These are phyloP conservation scores for Gamarada debralockiae DNA, from an alignment of 495 filamentous ascomycete species.

Conservation along the genomic window DNA sequence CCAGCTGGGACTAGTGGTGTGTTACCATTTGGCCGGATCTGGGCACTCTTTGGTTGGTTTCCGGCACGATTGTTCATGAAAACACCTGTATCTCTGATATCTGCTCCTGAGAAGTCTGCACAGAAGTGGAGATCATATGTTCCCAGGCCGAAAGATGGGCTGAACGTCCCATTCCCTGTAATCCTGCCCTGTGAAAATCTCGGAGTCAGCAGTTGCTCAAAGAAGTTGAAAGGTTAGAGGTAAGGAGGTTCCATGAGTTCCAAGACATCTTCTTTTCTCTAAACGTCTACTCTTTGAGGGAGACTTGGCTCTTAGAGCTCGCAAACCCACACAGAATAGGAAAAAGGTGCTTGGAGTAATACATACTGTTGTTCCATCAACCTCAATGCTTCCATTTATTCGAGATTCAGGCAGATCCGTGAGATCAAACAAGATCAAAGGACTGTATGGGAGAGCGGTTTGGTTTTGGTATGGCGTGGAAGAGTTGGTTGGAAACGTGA, in stretches of 20 bases:
- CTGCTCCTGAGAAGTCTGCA: slow-evolving; percentile 63
- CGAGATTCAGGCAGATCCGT: slow-evolving; percentile 62
- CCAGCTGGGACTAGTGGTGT: slow-evolving; percentile 63
- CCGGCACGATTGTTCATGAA: slow-evolving; percentile 59
- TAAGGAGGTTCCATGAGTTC: too few species aligned
- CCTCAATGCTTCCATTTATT: slow-evolving; percentile 54
- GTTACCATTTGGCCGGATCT: slow-evolving; percentile 54
- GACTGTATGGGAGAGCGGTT: slow-evolving; percentile 35
- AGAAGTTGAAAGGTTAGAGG: too few species aligned
- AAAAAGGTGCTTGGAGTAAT: too few species aligned
- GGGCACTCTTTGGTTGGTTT: slow-evolving; percentile 46
- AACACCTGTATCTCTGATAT: slow-evolving; percentile 59
- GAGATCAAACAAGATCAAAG: slow-evolving; percentile 62
- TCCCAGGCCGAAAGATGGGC: slow-evolving; percentile 66
- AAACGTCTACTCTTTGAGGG: too few species aligned
- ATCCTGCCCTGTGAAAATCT: too few species aligned
- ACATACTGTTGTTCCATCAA: slow-evolving; percentile 51
- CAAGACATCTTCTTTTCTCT: too few species aligned
- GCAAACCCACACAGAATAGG: too few species aligned
- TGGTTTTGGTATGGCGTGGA: not conserved
- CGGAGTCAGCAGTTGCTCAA: too few species aligned
- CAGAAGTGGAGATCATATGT: slow-evolving; percentile 61
- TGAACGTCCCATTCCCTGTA: slow-evolving; percentile 61
- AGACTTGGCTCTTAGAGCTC: too few species aligned
- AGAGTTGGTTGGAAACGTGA: slow-evolving; percentile 50